phyloP scores from a whole-genome alignment of 129 eudicot species.

The Flaveria bidentis region DNA sequence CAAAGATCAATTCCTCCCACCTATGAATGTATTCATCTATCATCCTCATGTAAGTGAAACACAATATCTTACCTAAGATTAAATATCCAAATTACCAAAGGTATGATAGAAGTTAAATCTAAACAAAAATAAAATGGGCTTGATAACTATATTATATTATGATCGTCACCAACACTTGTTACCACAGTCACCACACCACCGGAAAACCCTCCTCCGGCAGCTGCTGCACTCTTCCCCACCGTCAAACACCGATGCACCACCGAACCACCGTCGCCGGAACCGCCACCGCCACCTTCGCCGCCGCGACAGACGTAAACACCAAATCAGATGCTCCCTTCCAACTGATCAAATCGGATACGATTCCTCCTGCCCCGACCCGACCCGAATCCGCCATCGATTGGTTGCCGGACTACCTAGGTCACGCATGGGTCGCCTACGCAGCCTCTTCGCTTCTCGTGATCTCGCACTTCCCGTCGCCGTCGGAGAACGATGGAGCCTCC shows the following conservation, averaged over 20 bases:
- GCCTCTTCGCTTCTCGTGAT: constrained; percentile 87
- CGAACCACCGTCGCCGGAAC: constrained; percentile 21
- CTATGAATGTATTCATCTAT: too few relatives aligned
- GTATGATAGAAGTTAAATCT: too few relatives aligned
- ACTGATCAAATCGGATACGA: constrained; percentile 55
- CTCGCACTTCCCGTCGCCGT: constrained; percentile 76
- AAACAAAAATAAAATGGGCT: too few relatives aligned
- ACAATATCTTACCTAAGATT: too few relatives aligned
- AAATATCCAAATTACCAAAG: too few relatives aligned
- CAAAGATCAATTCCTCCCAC: too few relatives aligned
- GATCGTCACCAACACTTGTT: not conserved
- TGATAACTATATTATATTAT: not conserved
- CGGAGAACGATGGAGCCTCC: constrained; percentile 34
- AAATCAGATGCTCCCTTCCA: constrained; percentile 49
- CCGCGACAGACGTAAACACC: constrained; percentile 24
- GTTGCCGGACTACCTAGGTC: constrained; percentile 70
- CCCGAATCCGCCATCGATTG: constrained; percentile 58
- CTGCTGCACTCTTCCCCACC: not conserved
- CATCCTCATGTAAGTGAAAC: too few relatives aligned
- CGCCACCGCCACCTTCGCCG: constrained; percentile 5
- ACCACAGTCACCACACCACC: constrained; percentile 22
- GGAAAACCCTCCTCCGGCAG: constrained; percentile 1
- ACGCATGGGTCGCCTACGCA: constrained; percentile 97
- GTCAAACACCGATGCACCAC: constrained; percentile 21
- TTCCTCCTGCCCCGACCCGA: constrained; percentile 70